Evolutionary conservation across 257 asterid genomes (phyloP).

Genomic region (Solanum appendiculatum): DNA sequence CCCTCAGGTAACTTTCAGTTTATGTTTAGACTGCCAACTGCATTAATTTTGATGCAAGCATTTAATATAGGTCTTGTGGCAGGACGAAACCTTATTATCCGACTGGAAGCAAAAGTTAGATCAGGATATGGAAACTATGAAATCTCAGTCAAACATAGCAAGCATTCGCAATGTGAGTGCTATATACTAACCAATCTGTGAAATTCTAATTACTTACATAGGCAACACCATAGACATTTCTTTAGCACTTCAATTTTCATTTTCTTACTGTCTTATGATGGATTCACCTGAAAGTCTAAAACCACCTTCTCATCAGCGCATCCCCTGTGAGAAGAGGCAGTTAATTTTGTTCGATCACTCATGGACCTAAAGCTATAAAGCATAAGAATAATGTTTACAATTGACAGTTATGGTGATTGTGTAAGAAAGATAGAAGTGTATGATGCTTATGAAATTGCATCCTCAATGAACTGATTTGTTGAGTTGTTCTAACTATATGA

Average conservation of each 20-base stretch:
- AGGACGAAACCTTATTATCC: slow-evolving; percentile 68
- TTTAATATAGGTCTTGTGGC: slow-evolving; percentile 9
- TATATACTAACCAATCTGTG: background rate
- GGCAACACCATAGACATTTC: background rate
- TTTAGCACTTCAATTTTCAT: background rate
- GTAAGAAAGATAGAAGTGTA: background rate
- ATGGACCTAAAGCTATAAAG: background rate
- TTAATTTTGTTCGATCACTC: background rate
- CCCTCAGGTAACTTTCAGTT: slow-evolving; percentile 64
- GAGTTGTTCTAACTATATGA: background rate
- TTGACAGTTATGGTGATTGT: background rate
- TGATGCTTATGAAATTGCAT: background rate
- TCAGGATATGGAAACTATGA: slow-evolving; percentile 76
- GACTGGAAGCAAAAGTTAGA: slow-evolving; percentile 89
- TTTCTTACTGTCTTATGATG: background rate
- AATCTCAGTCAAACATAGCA: slow-evolving; percentile 61
- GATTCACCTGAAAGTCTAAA: background rate
- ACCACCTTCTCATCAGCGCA: background rate
- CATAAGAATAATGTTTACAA: background rate
- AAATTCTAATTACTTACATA: background rate
- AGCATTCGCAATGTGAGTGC: slow-evolving; percentile 66
- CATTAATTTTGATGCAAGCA: background rate
- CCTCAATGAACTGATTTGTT: background rate
- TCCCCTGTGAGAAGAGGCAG: background rate
- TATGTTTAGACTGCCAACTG: background rate